Percentiles rank a stretch among this genome's conserved stretches.
Conservation (phyloP, 2,329 filamentous ascomycete species). For the Xylaria sp. region DNA sequence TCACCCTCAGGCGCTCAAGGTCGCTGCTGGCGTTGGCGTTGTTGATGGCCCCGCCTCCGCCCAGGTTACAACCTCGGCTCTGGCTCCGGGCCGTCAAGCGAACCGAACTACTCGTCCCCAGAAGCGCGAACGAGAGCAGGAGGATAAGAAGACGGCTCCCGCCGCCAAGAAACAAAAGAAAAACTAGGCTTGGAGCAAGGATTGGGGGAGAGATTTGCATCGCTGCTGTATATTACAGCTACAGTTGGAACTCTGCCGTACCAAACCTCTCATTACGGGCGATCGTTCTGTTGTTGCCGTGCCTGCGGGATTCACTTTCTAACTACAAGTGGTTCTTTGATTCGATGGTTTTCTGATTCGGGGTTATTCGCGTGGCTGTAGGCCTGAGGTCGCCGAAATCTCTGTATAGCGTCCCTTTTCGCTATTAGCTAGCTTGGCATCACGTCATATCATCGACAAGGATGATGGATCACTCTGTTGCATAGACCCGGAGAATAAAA, state of each 20-base stretch:
- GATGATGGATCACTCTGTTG: conserved; percentile 2
- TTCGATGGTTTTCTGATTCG: neutral
- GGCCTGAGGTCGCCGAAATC: conserved; percentile 15
- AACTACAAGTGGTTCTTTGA: neutral
- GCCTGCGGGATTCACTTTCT: neutral
- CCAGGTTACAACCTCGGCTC: neutral
- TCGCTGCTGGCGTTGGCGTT: neutral
- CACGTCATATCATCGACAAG: conserved; percentile 9
- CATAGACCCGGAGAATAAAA: conserved; percentile 22
- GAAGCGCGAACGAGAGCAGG: conserved; percentile 13
- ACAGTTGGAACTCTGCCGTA: neutral
- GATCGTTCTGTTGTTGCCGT: neutral
- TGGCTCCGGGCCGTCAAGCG: neutral
- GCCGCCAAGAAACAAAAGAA: conserved; percentile 23
- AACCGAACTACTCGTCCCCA: neutral
- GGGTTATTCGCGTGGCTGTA: neutral
- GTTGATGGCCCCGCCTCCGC: neutral
- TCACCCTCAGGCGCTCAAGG: neutral
- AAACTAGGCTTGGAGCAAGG: neutral
- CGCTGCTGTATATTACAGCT: neutral
- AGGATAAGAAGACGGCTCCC: conserved; percentile 7
- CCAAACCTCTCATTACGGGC: neutral
- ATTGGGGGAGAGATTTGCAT: neutral
- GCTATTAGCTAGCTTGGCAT: conserved; percentile 15
- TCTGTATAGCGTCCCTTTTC: conserved; percentile 2